Conservation (phyloP, 345 rosid species). For the Turnera subulata region DNA sequence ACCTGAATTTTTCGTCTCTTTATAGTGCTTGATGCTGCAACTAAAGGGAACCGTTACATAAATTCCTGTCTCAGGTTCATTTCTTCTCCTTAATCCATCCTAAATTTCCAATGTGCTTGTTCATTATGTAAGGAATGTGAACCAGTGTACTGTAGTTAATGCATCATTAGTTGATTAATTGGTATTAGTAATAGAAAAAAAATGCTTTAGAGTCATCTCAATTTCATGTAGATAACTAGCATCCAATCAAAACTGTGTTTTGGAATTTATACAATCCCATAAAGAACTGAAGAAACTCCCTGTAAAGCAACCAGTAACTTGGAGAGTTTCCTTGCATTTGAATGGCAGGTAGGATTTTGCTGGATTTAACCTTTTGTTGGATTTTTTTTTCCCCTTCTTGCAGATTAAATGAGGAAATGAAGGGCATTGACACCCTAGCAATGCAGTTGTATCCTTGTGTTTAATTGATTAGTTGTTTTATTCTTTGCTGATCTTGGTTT, state of each 20-base stretch:
- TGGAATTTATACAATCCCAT: no score
- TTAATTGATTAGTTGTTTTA: background rate
- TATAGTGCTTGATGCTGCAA: slow-evolving; percentile 82
- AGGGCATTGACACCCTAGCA: slow-evolving; percentile 62
- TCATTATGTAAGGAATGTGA: no score
- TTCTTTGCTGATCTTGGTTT: background rate
- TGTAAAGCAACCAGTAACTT: no score
- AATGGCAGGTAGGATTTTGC: no score
- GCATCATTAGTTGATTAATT: no score
- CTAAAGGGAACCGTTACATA: slow-evolving; percentile 85
- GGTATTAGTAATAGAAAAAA: no score
- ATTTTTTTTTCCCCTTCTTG: slow-evolving; percentile 5
- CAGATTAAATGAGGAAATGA: slow-evolving; percentile 94
- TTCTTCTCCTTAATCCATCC: background rate
- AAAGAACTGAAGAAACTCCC: no score
- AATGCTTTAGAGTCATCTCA: no score
- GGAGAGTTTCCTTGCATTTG: no score
- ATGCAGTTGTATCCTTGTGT: slow-evolving; percentile 73
- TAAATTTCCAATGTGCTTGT: background rate
- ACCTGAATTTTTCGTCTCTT: slow-evolving; percentile 1
- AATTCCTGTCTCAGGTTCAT: slow-evolving; percentile 84
- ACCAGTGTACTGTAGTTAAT: no score
- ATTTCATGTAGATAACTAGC: no score
- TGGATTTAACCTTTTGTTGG: background rate
- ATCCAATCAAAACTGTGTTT: no score